Conservation (phyloP, 2,329 filamentous ascomycete genomes). For the Domatiomyces catenatus region DNA sequence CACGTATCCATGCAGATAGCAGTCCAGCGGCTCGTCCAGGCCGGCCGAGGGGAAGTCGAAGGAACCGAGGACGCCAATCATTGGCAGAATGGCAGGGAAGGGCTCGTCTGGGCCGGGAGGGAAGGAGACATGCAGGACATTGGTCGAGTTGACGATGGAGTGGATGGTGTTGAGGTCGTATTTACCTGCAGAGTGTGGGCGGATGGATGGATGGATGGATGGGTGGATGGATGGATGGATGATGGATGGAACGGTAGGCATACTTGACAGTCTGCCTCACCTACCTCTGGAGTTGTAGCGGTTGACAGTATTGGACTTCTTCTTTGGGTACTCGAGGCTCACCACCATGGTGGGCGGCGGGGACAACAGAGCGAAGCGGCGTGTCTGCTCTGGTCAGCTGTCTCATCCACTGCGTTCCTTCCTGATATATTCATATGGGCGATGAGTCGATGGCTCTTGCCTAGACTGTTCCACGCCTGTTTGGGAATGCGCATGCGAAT, state of each 20-base stretch:
- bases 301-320: slow-evolving; percentile 49
- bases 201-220: neutral
- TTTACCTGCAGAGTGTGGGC: slow-evolving; percentile 34
- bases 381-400: no score
- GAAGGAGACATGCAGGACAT: slow-evolving; percentile 69
- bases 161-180: slow-evolving; percentile 64
- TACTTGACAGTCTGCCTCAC: slow-evolving; percentile 1
- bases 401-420: no score
- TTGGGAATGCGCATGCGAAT: neutral
- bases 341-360: slow-evolving; percentile 26
- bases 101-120: slow-evolving; percentile 43
- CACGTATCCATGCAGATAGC: slow-evolving; percentile 76
- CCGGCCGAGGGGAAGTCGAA: slow-evolving; percentile 48
- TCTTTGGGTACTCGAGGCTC: slow-evolving; percentile 44
- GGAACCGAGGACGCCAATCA: slow-evolving; percentile 71
- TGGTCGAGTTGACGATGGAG: slow-evolving; percentile 56
- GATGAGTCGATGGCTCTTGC: neutral
- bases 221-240: neutral
- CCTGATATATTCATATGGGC: no score
- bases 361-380: no score
- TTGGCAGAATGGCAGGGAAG: slow-evolving; percentile 64
- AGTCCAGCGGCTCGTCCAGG: slow-evolving; percentile 50
- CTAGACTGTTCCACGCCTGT: neutral
- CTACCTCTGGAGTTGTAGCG: slow-evolving; percentile 50
- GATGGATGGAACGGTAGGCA: neutral